Percentiles rank a stretch among this genome's conserved stretches.
These are phyloP conservation scores for Auricularia cornea DNA, from an alignment of 768 basidiomycete genomes.

Conservation along the genomic window DNA sequence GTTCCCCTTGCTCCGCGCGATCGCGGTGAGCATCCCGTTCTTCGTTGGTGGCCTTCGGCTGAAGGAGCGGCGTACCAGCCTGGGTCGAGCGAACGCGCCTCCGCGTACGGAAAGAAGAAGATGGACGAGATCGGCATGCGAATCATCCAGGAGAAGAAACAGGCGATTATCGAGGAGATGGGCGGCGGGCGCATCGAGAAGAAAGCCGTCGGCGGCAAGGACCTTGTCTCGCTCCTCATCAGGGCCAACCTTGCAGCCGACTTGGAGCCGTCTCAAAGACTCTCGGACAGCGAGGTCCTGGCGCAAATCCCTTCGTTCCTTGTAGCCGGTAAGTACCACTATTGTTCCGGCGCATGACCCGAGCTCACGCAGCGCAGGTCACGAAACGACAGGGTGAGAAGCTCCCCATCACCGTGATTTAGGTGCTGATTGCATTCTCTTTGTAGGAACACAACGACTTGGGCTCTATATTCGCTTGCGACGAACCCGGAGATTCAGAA, in stretches of 20 bases:
- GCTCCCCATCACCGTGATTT: not conserved
- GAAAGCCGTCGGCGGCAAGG: conserved; percentile 11
- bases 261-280: conserved; percentile 12
- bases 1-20: not conserved
- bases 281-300: conserved; percentile 24
- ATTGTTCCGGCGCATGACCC: not conserved
- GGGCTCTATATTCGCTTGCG: conserved; percentile 50
- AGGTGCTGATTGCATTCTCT: not conserved
- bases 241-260: conserved; percentile 25
- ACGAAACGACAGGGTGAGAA: not conserved
- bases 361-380: not conserved
- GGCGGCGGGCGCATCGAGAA: not conserved
- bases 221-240: conserved; percentile 22
- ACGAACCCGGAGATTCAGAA: conserved; percentile 39
- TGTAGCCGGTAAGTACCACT: not conserved
- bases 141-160: not conserved
- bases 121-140: not conserved
- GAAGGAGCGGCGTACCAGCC: not conserved
- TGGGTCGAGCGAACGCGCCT: not conserved
- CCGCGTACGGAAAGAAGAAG: not conserved
- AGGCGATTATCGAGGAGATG: not conserved
- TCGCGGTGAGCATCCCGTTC: not conserved
- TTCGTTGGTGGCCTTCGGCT: not conserved
- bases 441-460: conserved; percentile 37
- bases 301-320: conserved; percentile 10